Evolutionary conservation across 73 alveolate species (phyloP).

Genomic region (Tetrahymena malaccensis): DNA sequence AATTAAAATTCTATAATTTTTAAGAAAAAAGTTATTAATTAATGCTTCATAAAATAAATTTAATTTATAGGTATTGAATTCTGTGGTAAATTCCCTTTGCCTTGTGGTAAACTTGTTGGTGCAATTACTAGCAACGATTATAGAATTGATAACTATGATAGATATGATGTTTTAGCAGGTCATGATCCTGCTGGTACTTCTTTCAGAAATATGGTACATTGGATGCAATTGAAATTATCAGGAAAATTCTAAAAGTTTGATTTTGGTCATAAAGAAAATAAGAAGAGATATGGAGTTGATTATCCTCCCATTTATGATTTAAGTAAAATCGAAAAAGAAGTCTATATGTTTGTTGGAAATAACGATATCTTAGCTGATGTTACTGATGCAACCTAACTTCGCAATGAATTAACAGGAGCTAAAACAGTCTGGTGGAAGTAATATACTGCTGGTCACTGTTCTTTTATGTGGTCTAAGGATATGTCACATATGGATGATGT

Average conservation of each 20-base stretch:
- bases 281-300: constrained; percentile 65
- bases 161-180: constrained; percentile 56
- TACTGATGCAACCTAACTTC: not conserved
- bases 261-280: constrained; percentile 65
- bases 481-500: constrained; percentile 19
- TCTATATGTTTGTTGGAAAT: not conserved
- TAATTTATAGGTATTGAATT: constrained; percentile 2
- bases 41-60: no score
- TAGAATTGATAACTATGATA: constrained; percentile 36
- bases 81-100: constrained; percentile 17
- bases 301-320: constrained; percentile 81
- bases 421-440: not conserved
- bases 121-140: constrained; percentile 38
- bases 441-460: constrained; percentile 25
- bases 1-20: no score
- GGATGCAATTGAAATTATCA: constrained; percentile 47
- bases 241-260: constrained; percentile 56
- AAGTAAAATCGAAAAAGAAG: constrained; percentile 42
- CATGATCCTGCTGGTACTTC: constrained; percentile 97
- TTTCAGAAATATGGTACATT: constrained; percentile 72
- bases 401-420: not conserved
- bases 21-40: no score
- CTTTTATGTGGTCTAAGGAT: constrained; percentile 31
- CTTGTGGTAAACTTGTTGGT: constrained; percentile 45
- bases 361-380: not conserved